Conservation (phyloP, 495 filamentous ascomycete genomes). For the Neurospora africana region DNA sequence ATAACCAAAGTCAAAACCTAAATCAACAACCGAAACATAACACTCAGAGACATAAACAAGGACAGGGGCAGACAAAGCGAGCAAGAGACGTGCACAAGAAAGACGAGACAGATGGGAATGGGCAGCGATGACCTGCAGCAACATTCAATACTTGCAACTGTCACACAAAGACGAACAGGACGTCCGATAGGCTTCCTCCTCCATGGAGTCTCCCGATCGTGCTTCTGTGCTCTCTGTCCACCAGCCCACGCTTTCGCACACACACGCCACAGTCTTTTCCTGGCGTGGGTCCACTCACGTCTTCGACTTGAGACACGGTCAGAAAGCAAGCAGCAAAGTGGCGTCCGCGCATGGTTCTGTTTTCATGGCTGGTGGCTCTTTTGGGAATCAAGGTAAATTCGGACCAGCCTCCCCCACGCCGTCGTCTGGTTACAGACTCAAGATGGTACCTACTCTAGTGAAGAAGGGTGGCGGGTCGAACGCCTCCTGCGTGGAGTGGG, state of each 20-base stretch:
- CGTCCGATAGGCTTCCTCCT: not conserved
- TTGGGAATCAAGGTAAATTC: not conserved
- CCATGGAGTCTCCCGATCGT: constrained; percentile 4
- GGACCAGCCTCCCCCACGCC: not conserved
- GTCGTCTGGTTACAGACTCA: not conserved
- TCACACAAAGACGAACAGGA: not conserved
- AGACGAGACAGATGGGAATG: not conserved
- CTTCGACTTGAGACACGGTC: not conserved
- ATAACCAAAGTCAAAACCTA: not conserved
- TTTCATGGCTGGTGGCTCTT: not conserved
- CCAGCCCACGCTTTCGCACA: not conserved
- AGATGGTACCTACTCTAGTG: not conserved
- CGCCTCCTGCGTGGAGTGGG: not conserved
- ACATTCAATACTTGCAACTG: not conserved
- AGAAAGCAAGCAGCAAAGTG: not conserved
- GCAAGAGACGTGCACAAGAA: not conserved
- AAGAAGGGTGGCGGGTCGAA: not conserved
- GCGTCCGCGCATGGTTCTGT: not conserved
- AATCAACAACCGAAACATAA: not conserved
- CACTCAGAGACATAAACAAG: not conserved
- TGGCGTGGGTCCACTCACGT: not conserved
- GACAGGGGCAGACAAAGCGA: not conserved
- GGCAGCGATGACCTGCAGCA: not conserved
- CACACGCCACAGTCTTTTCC: not conserved
- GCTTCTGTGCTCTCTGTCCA: constrained; percentile 1